Base-by-base conservation (phyloP, 176 grass and related monocot genomes). In the Aechmea fasciata region DNA sequence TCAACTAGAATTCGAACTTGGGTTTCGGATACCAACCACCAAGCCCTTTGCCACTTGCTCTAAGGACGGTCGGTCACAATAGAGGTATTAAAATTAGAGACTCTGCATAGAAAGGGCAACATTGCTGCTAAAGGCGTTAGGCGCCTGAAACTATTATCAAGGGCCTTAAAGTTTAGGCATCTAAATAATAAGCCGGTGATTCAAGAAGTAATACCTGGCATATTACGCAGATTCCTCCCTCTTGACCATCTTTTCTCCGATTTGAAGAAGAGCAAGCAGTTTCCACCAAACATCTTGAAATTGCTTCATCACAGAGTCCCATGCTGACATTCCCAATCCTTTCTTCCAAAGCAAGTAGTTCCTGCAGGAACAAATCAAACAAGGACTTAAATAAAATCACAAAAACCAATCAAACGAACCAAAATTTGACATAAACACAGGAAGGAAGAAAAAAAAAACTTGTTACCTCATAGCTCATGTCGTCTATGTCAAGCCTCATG, bases 401-500 rank as follows among this genome's bases (percentile, higher is more conserved):
- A 50, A 54, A 52, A 10, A 71, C 9, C 15, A 10, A 61, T 61
- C 55, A 9, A 78, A n/a, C 0, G 20, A 67, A 84, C 64, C 18
- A 2, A 3, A 77, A 61, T 57, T 41, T 41, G 33, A 41, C 4
- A 41, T 41, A 41, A 41, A 76, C 49, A 71, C 10, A n/a, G 10
- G 12, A 29, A 74, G 50, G 68, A 0, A 69, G 3, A 41, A 15
- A 19, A 5, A 51, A 63, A 79, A 72, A 63, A 26, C 1, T 24
- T 63, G 71, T 59, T 75, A 91, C 95, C 84, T 99, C 95, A 52
- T 99, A 99, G 63, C 85, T 86, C 95, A 99, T 90, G 67, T 84
- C 76, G 47, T 99, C 95, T 73, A 88, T 78, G 77, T 99, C 90
- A 11, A 99, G 54, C 52, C 87, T 87, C 87, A 99, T 73, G 29